Percentiles rank a stretch among this genome's conserved stretches.
Conservation (phyloP, 2,329 filamentous ascomycete genomes). For the Mariannaea elegans region DNA sequence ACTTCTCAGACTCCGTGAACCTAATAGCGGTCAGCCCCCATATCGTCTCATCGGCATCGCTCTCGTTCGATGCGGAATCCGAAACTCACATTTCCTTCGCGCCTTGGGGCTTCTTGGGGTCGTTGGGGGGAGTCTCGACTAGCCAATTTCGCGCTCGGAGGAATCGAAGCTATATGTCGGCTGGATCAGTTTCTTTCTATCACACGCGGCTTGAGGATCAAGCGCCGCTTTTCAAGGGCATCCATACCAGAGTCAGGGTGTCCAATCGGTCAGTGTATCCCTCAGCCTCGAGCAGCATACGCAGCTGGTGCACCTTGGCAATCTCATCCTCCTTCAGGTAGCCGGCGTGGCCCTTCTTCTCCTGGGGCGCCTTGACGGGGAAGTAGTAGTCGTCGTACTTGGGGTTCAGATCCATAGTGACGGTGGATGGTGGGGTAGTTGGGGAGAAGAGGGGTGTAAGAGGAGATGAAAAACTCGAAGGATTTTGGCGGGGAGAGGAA, state of each 20-base stretch:
- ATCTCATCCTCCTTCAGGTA: constrained; percentile 87
- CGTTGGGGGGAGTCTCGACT: constrained; percentile 59
- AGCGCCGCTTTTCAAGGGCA: not conserved
- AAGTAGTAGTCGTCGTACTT: constrained; percentile 98
- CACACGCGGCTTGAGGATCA: not conserved
- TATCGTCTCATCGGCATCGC: constrained; percentile 25
- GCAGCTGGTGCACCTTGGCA: constrained; percentile 87
- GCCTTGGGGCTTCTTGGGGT: constrained; percentile 42
- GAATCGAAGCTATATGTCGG: constrained; percentile 74
- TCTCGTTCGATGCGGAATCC: constrained; percentile 25
- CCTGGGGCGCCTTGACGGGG: constrained; percentile 78
- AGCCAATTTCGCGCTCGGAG: constrained; percentile 96
- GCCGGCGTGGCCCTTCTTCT: constrained; percentile 83
- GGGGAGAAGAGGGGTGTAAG: constrained; percentile 14
- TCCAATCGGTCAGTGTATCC: constrained; percentile 88
- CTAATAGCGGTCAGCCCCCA: constrained; percentile 57
- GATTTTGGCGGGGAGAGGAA: constrained; percentile 6
- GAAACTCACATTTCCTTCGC: constrained; percentile 81
- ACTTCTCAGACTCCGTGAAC: constrained; percentile 91
- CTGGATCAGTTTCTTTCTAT: constrained; percentile 2
- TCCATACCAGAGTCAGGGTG: constrained; percentile 84
- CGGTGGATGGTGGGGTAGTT: constrained; percentile 36
- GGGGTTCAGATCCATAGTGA: constrained; percentile 70
- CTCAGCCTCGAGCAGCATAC: constrained; percentile 82
- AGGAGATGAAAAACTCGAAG: constrained; percentile 20